Base-by-base conservation (phyloP, 495 filamentous ascomycete species). In the Neurospora sp. region DNA sequence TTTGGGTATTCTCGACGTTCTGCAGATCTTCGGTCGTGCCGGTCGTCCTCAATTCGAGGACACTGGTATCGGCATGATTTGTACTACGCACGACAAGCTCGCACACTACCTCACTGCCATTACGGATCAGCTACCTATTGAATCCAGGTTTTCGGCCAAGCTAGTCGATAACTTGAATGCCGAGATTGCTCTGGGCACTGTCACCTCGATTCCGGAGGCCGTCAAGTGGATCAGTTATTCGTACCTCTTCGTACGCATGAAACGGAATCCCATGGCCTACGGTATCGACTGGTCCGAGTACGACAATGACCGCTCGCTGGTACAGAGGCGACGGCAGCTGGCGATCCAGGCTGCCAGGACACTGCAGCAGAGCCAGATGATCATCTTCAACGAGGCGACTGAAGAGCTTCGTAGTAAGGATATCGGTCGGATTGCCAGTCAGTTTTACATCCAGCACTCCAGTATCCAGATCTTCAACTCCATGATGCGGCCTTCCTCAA, bases 11-110 rank as follows among this genome's bases (percentile, higher is more conserved):
- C 88, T 99, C 4, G 96, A 99, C 80, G 96, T 99, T 14, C 84
- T 99, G 74, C 96, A 99, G 81, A 99, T 99, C 53, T 99, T 99
- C 78, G 96, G 96, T 84, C 93, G 96, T 85, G 96, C 96, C 74
- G 96, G 96, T 85, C 90, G 96, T 79, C 96, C 96, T 31, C 96
- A 99, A 78, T 99, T 97, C 76, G 93, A 97, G 78, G 94, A 97
- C 76, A 92, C 89, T 69, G 96, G 96, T 83, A 97, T 97, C 75
- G 96, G 96, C 47, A 97, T 97, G 83, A 98, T 99, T 71, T 94
- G 93, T 76, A 99, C 96, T 0, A 96, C 94, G 0, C 89, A 93
- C 40, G 96, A 99, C 81, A 97, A 93, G 80, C 83, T 98, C 8
- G 81, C 90, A n/a, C 94, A 99, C 78, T 99, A 98, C 80, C 85